These are phyloP conservation scores for Capronia coronata DNA, from an alignment of 2,329 filamentous ascomycete species.

Conservation along the genomic window DNA sequence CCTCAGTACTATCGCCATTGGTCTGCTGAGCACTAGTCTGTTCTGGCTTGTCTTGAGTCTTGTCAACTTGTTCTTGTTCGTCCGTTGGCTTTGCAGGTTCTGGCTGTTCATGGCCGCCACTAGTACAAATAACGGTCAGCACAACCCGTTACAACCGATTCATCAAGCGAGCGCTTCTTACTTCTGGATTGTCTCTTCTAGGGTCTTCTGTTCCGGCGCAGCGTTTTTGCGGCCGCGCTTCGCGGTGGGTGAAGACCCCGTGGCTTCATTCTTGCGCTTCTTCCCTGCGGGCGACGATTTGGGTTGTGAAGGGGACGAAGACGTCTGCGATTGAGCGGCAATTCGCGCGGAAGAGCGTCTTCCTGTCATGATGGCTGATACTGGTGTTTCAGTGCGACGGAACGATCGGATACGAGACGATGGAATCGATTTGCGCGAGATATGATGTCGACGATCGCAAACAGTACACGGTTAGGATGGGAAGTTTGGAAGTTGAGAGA, in stretches of 20 bases:
- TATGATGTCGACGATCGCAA: not conserved
- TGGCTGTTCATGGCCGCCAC: constrained; percentile 10
- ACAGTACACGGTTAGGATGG: not conserved
- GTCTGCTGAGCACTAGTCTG: constrained; percentile 21
- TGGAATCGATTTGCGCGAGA: not conserved
- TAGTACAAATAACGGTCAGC: not conserved
- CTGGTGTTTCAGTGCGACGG: too few relatives aligned
- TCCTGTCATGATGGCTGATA: constrained; percentile 15
- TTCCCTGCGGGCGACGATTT: constrained; percentile 30
- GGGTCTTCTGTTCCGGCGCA: constrained; percentile 29
- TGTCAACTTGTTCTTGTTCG: constrained; percentile 8
- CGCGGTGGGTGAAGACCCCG: constrained; percentile 22
- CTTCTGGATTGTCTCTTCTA: constrained; percentile 29
- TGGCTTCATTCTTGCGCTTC: constrained; percentile 37
- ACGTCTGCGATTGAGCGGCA: constrained; percentile 36
- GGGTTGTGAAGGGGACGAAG: constrained; percentile 18
- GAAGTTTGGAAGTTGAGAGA: not conserved
- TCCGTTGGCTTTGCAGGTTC: constrained; percentile 5
- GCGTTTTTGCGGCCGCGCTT: constrained; percentile 38
- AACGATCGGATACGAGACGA: not conserved
- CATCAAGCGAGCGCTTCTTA: too few relatives aligned
- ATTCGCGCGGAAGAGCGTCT: constrained; percentile 35
- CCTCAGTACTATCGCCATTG: constrained; percentile 14
- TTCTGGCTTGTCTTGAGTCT: constrained; percentile 7
- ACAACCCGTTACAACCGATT: too few relatives aligned